Conservation (phyloP, 768 basidiomycete genomes). For the Boletus sp. region DNA sequence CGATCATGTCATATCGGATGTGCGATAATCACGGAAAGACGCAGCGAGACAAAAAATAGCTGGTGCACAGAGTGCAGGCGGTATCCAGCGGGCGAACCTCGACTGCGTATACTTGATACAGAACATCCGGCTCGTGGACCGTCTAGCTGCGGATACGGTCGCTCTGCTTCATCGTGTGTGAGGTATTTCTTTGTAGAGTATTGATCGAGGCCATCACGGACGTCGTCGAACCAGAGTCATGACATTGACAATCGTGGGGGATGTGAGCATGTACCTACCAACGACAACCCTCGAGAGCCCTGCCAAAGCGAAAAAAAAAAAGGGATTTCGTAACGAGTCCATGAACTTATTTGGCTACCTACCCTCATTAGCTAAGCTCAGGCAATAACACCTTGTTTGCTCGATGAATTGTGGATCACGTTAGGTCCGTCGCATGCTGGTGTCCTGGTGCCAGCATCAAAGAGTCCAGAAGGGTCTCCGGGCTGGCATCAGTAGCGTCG, state of each 20-base stretch:
- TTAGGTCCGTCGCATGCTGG: too few species aligned
- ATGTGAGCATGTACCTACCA: background rate
- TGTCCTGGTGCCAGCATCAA: too few species aligned
- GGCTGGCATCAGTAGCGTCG: too few species aligned
- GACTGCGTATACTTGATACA: background rate
- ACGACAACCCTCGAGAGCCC: background rate
- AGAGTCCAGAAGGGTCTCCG: too few species aligned
- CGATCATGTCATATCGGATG: background rate
- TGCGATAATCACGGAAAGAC: constrained; percentile 4
- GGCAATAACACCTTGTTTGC: too few species aligned
- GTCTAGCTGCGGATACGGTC: too few species aligned
- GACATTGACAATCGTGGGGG: background rate
- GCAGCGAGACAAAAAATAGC: background rate
- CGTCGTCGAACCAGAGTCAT: background rate
- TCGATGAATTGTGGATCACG: too few species aligned
- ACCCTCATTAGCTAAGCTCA: too few species aligned
- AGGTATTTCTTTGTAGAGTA: background rate
- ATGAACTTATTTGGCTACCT: too few species aligned
- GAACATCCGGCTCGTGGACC: background rate
- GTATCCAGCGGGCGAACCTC: background rate
- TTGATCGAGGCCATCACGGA: background rate
- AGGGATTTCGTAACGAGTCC: background rate
- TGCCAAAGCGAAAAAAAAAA: background rate
- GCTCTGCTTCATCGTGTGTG: background rate
- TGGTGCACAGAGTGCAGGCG: background rate